phyloP scores from a whole-genome alignment of 192 early-diverging fungal genomes.

The Coemansia sp. region DNA sequence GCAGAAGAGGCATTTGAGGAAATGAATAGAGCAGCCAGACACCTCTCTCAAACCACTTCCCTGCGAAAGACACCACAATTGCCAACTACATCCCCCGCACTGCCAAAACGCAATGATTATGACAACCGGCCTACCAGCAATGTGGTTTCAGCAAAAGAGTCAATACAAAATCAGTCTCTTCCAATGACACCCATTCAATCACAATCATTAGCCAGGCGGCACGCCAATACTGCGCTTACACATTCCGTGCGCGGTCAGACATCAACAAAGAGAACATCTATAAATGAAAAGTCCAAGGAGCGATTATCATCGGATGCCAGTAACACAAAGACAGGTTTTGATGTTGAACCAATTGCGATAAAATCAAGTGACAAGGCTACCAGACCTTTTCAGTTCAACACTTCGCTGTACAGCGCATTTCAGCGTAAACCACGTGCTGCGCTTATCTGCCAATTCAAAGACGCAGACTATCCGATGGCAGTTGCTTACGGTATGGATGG shows the following conservation, averaged over 20 bases:
- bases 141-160: neutral
- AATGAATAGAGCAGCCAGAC: conserved; percentile 27
- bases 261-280: neutral
- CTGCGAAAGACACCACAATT: neutral
- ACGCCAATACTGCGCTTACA: neutral
- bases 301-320: neutral
- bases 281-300: neutral
- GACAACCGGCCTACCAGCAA: neutral
- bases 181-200: neutral
- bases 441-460: conserved; percentile 22
- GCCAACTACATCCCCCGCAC: neutral
- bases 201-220: neutral
- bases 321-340: neutral
- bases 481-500: conserved; percentile 41
- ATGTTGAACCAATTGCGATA: neutral
- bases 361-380: neutral
- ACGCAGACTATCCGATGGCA: conserved; percentile 5
- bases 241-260: neutral
- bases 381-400: conserved; percentile 23
- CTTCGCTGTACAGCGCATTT: conserved; percentile 19
- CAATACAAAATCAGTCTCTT: neutral
- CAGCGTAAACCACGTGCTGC: conserved; percentile 38
- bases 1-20: conserved; percentile 26
- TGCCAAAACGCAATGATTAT: neutral
- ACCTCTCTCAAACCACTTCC: neutral